A percentile compares a stretch with the other conserved stretches of the same genome.
phyloP scores from a whole-genome alignment of 805 yeast species.

The Myxozyma nipponensis region DNA sequence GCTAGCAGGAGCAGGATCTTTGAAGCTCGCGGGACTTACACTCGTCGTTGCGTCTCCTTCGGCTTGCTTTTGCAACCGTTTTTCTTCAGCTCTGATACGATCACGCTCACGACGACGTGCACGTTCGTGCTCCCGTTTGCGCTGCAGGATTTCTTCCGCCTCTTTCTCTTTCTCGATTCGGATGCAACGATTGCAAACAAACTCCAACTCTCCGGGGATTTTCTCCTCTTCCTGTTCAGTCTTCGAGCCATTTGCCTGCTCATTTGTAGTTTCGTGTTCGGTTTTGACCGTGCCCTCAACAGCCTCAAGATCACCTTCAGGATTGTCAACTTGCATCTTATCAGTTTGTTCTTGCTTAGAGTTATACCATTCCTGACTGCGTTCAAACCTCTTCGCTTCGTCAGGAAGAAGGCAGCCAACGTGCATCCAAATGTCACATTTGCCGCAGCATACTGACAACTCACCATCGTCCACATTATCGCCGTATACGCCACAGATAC shows the following conservation, averaged over 20 bases:
- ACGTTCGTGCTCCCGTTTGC: conserved; percentile 19
- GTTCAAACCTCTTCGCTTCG: conserved; percentile 19
- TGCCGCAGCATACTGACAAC: conserved; percentile 39
- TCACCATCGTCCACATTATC: conserved; percentile 42
- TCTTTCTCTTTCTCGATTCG: conserved; percentile 17
- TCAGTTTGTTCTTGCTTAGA: conserved; percentile 5
- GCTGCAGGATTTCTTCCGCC: conserved; percentile 14
- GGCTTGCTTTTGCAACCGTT: conserved; percentile 1
- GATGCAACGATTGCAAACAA: conserved; percentile 21
- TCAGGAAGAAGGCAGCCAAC: conserved; percentile 35
- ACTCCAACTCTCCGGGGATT: conserved; percentile 12
- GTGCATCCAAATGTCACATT: conserved; percentile 44
- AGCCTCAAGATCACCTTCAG: neutral
- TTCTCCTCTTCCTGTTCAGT: conserved; percentile 2
- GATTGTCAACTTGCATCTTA: conserved; percentile 3
- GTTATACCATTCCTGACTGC: conserved; percentile 2
- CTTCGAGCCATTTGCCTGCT: conserved; percentile 4
- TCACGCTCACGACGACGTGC: conserved; percentile 24
- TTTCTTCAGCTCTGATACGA: conserved; percentile 20
- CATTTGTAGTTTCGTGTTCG: conserved; percentile 3
- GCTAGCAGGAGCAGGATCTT: too few relatives aligned
- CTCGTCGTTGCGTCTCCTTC: too few relatives aligned
- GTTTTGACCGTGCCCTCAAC: neutral
- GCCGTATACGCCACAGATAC: conserved; percentile 41
- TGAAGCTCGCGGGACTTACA: too few relatives aligned